Evolutionary conservation across 768 basidiomycete species (phyloP).

Genomic region (Pleurotus tuber-regium): DNA sequence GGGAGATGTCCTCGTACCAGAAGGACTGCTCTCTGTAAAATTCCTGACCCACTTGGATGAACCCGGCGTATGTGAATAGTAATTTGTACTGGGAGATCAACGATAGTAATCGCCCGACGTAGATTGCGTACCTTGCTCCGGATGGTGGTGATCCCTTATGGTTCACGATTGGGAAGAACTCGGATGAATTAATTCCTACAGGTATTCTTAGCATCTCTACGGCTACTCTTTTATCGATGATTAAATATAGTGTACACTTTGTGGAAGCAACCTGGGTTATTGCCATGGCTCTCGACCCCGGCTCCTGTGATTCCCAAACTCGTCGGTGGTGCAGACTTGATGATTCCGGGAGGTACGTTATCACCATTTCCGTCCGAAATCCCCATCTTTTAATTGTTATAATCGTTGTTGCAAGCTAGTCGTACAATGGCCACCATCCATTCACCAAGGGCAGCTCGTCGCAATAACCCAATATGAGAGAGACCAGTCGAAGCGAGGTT

Average conservation of each 20-base stretch:
- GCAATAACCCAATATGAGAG: slow-evolving; percentile 51
- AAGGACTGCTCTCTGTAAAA: slow-evolving; percentile 66
- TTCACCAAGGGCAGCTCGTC: slow-evolving; percentile 54
- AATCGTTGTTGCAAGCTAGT: slow-evolving; percentile 43
- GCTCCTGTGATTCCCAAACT: slow-evolving; percentile 68
- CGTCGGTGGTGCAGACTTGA: slow-evolving; percentile 79
- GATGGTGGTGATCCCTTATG: slow-evolving; percentile 69
- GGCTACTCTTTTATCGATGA: neutral
- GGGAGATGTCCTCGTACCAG: slow-evolving; percentile 68
- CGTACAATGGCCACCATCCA: slow-evolving; percentile 44
- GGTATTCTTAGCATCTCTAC: slow-evolving; percentile 1
- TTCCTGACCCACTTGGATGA: slow-evolving; percentile 64
- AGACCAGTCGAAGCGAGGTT: slow-evolving; percentile 34
- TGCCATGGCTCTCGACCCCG: slow-evolving; percentile 73
- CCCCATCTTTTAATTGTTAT: neutral
- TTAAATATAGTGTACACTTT: slow-evolving; percentile 57
- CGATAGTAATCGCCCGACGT: neutral
- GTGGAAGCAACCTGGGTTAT: slow-evolving; percentile 68
- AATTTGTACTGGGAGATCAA: neutral
- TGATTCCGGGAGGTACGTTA: slow-evolving; percentile 82
- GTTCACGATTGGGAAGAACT: slow-evolving; percentile 71
- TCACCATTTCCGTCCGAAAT: neutral
- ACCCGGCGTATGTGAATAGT: slow-evolving; percentile 50
- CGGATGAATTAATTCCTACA: slow-evolving; percentile 72
- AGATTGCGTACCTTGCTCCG: slow-evolving; percentile 64